These are phyloP conservation scores for Melastoma candidum DNA, from an alignment of 441 rosid genomes.

Conservation along the genomic window DNA sequence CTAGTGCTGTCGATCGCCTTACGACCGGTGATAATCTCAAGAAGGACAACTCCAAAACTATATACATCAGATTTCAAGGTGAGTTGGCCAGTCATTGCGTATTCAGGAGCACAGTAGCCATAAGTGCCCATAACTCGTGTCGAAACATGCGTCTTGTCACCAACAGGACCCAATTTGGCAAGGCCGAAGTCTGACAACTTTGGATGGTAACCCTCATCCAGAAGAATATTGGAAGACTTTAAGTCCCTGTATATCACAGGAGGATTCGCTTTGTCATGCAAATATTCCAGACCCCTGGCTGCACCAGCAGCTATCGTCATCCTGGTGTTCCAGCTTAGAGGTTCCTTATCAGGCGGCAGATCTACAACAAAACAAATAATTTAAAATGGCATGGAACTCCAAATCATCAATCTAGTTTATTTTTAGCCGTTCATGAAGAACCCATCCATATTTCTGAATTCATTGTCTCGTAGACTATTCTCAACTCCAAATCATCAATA, in stretches of 20 bases:
- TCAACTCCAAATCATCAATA: too few species aligned
- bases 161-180: slow-evolving; percentile 4
- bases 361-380: too few species aligned
- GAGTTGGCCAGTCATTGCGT: neutral
- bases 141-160: slow-evolving; percentile 3
- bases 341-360: too few species aligned
- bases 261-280: neutral
- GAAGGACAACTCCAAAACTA: slow-evolving; percentile 4
- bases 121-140: too few species aligned
- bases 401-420: too few species aligned
- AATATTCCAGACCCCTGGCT: slow-evolving; percentile 1
- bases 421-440: too few species aligned
- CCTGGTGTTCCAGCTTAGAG: slow-evolving; percentile 1
- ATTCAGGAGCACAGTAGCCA: too few species aligned
- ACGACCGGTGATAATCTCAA: slow-evolving; percentile 1
- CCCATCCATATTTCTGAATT: too few species aligned
- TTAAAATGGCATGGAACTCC: too few species aligned
- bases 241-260: too few species aligned
- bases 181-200: slow-evolving; percentile 4
- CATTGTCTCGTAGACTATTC: too few species aligned
- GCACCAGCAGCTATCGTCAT: slow-evolving; percentile 4
- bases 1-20: slow-evolving; percentile 1
- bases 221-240: too few species aligned
- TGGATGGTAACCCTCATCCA: slow-evolving; percentile 2
- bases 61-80: slow-evolving; percentile 3